phyloP scores from a whole-genome alignment of 169 alveolate species.

The Plasmodium vinckei region DNA sequence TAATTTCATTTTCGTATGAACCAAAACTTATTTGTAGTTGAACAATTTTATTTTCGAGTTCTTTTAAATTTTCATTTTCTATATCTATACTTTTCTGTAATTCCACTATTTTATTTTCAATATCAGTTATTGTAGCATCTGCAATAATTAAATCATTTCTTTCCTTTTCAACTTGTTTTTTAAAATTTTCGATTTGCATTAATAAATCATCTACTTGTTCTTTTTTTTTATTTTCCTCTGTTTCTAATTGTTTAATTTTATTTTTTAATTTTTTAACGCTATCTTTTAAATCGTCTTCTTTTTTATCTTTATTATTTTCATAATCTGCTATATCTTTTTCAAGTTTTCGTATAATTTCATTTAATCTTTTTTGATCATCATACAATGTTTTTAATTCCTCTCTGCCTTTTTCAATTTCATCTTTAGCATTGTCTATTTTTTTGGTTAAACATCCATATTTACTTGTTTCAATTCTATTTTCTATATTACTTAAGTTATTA shows the following conservation, averaged over 20 bases:
- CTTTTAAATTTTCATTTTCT: constrained; percentile 66
- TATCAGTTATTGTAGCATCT: constrained; percentile 70
- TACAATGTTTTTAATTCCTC: constrained; percentile 71
- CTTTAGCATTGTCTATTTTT: constrained; percentile 55
- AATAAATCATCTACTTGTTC: constrained; percentile 78
- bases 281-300: constrained; percentile 78
- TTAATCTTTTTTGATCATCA: constrained; percentile 79
- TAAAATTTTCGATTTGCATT: constrained; percentile 76
- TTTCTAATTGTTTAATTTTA: constrained; percentile 76
- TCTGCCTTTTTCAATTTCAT: constrained; percentile 73
- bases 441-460: constrained; percentile 64
- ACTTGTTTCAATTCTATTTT: constrained; percentile 76
- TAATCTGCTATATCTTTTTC: constrained; percentile 80
- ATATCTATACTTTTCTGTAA: constrained; percentile 58
- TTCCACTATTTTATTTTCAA: constrained; percentile 43
- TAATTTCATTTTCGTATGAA: constrained; percentile 78
- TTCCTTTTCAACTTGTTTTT: constrained; percentile 70
- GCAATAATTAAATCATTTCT: constrained; percentile 31
- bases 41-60: constrained; percentile 65
- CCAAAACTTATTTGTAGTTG: constrained; percentile 78
- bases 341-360: constrained; percentile 77
- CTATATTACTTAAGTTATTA: constrained; percentile 75
- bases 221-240: constrained; percentile 78
- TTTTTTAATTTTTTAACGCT: constrained; percentile 75
- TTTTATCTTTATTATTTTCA: constrained; percentile 77